phyloP scores from a whole-genome alignment of 495 filamentous ascomycete genomes.

The Daldinia grandis region DNA sequence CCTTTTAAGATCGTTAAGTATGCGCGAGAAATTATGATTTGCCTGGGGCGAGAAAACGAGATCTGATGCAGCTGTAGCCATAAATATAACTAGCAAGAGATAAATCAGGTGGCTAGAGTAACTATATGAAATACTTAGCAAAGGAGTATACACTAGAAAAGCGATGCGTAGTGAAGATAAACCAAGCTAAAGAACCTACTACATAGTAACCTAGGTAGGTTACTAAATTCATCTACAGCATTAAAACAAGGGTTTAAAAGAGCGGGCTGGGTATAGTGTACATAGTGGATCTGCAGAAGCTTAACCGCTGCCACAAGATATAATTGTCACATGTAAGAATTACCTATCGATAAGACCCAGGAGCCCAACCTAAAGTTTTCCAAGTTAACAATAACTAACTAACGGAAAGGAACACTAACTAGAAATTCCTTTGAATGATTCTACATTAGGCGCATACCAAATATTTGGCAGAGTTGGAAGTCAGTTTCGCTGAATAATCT shows the following conservation, averaged over 20 bases:
- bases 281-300: background rate
- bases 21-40: constrained; percentile 62
- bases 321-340: background rate
- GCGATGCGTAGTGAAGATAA: background rate
- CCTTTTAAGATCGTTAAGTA: constrained; percentile 69
- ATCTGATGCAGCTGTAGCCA: constrained; percentile 48
- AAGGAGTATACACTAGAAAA: background rate
- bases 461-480: background rate
- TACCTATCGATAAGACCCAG: background rate
- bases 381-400: no score
- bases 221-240: background rate
- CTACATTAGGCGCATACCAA: no score
- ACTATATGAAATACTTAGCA: background rate
- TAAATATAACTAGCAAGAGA: background rate
- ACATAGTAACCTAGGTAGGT: no score
- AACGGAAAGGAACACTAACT: no score
- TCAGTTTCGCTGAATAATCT: background rate
- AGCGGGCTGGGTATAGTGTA: background rate
- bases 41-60: constrained; percentile 61
- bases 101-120: background rate
- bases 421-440: no score
- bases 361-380: no score
- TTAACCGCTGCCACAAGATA: background rate
- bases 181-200: background rate
- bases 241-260: background rate